Evolutionary conservation across 352 stramenopile genomes (phyloP).

Genomic region (Peronosclerospora sorghi): DNA sequence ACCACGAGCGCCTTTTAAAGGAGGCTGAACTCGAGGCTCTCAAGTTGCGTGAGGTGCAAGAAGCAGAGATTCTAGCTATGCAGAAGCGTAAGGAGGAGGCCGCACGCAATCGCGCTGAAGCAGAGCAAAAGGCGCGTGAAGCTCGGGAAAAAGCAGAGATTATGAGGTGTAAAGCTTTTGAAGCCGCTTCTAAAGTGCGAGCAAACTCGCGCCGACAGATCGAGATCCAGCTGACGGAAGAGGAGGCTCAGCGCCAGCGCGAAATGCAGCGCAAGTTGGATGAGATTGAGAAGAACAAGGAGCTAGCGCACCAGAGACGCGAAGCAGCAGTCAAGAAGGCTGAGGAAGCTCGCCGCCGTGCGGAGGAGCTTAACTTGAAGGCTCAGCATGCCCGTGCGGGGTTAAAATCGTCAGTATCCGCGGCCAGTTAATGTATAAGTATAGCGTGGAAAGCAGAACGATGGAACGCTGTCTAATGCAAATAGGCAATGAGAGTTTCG

Average conservation of each 20-base stretch:
- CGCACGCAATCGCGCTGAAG: conserved; percentile 46
- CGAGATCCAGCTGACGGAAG: conserved; percentile 42
- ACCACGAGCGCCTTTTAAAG: conserved; percentile 41
- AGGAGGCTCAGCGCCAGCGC: conserved; percentile 42
- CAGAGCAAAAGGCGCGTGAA: conserved; percentile 50
- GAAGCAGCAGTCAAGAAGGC: conserved; percentile 42
- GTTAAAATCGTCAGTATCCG: conserved; percentile 9
- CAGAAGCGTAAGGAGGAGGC: conserved; percentile 58
- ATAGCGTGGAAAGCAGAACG: no score
- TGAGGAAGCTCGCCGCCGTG: conserved; percentile 37
- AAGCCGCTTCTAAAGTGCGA: conserved; percentile 58
- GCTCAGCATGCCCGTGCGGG: conserved; percentile 39
- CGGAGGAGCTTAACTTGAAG: conserved; percentile 36
- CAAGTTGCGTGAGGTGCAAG: conserved; percentile 29
- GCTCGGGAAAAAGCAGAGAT: conserved; percentile 44
- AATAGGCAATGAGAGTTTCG: no score
- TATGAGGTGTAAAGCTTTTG: conserved; percentile 50
- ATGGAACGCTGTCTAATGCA: no score
- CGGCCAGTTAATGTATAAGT: no score
- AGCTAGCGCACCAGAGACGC: conserved; percentile 25
- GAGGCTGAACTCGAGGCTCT: conserved; percentile 34
- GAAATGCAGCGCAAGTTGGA: conserved; percentile 32
- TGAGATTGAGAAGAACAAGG: conserved; percentile 42
- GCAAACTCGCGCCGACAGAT: conserved; percentile 55
- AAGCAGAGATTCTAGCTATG: conserved; percentile 29